Evolutionary conservation across 371 early-diverging fungal species (phyloP).

Genomic region (Mortierella sp.): DNA sequence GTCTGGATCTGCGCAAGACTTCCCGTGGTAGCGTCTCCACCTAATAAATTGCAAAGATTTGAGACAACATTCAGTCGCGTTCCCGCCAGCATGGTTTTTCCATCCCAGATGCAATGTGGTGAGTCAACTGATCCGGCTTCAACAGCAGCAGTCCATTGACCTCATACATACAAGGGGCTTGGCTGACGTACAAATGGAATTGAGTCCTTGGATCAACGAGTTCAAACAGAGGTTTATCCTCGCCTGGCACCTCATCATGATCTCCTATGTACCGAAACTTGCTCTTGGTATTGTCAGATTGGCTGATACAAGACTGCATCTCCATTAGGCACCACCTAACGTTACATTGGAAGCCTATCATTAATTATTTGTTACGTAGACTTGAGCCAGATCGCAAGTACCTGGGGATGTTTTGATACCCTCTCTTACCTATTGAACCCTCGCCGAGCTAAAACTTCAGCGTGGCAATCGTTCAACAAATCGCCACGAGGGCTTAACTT

Average conservation of each 20-base stretch:
- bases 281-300: constrained; percentile 4
- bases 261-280: constrained; percentile 24
- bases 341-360: neutral
- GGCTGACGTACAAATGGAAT: constrained; percentile 84
- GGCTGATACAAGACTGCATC: constrained; percentile 20
- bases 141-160: no score
- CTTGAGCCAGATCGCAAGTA: neutral
- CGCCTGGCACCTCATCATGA: no score
- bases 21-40: constrained; percentile 84
- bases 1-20: constrained; percentile 68
- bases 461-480: constrained; percentile 85
- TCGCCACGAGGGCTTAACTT: constrained; percentile 74
- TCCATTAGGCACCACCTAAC: constrained; percentile 47
- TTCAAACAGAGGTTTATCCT: constrained; percentile 18
- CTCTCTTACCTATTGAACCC: constrained; percentile 74
- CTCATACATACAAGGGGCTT: constrained; percentile 74
- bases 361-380: neutral
- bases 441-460: constrained; percentile 86
- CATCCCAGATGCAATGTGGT: neutral
- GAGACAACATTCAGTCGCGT: neutral
- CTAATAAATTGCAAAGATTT: constrained; percentile 48
- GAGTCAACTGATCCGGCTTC: no score
- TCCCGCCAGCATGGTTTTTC: neutral
- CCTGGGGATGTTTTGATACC: neutral
- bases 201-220: constrained; percentile 35